Percentiles rank a stretch among this genome's conserved stretches.
Evolutionary conservation across 768 basidiomycete genomes (phyloP).

Genomic region (Pleurotus giganteus): DNA sequence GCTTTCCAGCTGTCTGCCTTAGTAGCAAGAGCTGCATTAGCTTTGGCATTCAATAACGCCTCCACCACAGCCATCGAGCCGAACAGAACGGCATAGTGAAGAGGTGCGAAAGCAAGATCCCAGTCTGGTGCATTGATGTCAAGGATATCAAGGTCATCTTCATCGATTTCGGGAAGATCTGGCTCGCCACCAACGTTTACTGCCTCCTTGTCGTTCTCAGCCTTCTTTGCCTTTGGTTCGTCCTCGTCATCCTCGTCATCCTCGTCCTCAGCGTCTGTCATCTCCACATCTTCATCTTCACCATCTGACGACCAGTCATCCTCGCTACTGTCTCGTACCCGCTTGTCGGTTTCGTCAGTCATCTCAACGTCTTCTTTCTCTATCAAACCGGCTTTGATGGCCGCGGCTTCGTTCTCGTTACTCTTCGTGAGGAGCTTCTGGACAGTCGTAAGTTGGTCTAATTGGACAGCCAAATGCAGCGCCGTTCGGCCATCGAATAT

Average conservation of each 20-base stretch:
- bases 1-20: conserved; percentile 23
- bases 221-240: conserved; percentile 3
- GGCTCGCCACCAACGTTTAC: conserved; percentile 20
- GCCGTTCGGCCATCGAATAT: conserved; percentile 55
- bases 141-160: conserved; percentile 52
- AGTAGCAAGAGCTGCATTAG: conserved; percentile 38
- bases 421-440: conserved; percentile 52
- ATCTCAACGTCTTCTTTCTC: conserved; percentile 23
- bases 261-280: conserved; percentile 24
- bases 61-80: conserved; percentile 44
- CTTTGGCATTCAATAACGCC: conserved; percentile 43
- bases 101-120: conserved; percentile 54
- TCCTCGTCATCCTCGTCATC: conserved; percentile 28
- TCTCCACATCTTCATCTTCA: conserved; percentile 20
- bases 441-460: conserved; percentile 38
- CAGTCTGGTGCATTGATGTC: conserved; percentile 54
- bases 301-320: conserved; percentile 51
- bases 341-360: conserved; percentile 19
- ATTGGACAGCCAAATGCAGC: conserved; percentile 56
- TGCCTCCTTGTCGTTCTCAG: conserved; percentile 11
- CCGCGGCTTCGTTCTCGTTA: conserved; percentile 31
- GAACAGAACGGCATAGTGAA: conserved; percentile 49
- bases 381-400: conserved; percentile 19
- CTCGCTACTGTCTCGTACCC: conserved; percentile 39
- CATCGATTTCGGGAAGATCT: conserved; percentile 47